These are phyloP conservation scores for Syncephalastrum racemosum DNA, from an alignment of 371 early-diverging fungal genomes.

Conservation along the genomic window DNA sequence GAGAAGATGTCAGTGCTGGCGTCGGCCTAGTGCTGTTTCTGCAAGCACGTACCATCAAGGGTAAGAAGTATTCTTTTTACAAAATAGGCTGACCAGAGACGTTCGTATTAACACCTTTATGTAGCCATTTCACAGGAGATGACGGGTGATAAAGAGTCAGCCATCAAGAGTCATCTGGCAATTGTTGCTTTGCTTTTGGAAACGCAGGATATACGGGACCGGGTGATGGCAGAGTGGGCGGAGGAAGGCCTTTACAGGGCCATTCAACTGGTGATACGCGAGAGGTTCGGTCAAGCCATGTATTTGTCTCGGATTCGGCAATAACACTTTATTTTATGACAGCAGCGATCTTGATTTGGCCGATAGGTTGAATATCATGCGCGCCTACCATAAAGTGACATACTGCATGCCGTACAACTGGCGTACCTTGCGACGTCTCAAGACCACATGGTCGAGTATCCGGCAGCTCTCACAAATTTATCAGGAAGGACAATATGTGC, in stretches of 20 bases:
- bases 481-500: constrained; percentile 27
- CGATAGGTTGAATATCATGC: constrained; percentile 45
- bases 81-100: not conserved
- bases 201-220: constrained; percentile 33
- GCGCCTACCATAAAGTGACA: constrained; percentile 52
- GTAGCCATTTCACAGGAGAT: constrained; percentile 2
- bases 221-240: constrained; percentile 62
- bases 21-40: constrained; percentile 52
- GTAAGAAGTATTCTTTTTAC: constrained; percentile 17
- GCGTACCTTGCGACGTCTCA: constrained; percentile 8
- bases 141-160: constrained; percentile 38
- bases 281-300: too few species aligned
- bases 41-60: constrained; percentile 53
- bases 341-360: constrained; percentile 1
- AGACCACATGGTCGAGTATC: too few species aligned
- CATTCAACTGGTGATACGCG: constrained; percentile 22
- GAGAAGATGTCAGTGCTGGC: constrained; percentile 39
- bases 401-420: not conserved
- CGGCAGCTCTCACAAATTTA: constrained; percentile 21
- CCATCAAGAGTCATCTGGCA: constrained; percentile 53
- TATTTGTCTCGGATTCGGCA: too few species aligned
- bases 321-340: too few species aligned
- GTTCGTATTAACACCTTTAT: not conserved
- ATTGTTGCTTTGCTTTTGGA: constrained; percentile 40
- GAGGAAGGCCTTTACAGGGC: constrained; percentile 71